Base-by-base conservation (phyloP, 306 rosid species). In the Arachis stenosperma region DNA sequence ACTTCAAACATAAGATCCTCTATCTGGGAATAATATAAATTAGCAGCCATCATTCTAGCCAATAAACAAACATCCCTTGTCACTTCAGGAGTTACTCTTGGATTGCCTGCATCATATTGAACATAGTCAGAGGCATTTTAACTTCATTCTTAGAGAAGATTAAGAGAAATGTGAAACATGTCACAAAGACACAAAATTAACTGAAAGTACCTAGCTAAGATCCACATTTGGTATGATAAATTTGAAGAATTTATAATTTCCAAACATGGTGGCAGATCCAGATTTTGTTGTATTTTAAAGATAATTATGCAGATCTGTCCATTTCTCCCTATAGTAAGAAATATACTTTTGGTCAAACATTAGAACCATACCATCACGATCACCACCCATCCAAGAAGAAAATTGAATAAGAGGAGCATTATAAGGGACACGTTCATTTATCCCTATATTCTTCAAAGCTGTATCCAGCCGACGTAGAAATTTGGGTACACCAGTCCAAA, bases 381-480 rank as follows among this genome's bases (percentile, higher is more conserved):
- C 97, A 74, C 97, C 97, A 72, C 97, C 97, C 97, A 92, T 92
- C 97, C 97, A 92, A 62, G 97, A 92, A 27, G 97, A 89, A 70
- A 92, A 92, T 22, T 92, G 97, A 83, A 92, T 88, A 41, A 92
- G 84, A 12, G 93, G 97, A 8, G 97, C 96, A 70, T 92, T 90
- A 70, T 92, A 86, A 63, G 97, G 97, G 53, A 92, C 87, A 2
- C 93, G 96, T 36, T 92, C 90, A 61, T 88, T 43, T 42, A 92
- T 86, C 63, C 97, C 97, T 17, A 89, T 83, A 67, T 88, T 92
- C 80, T 86, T 89, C 88, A 92, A 80, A 80, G 97, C 97, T 8
- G 97, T 89, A 74, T 92, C 97, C 54, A 92, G 90, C 73, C 96
- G 92, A 0, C 97, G 90, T 6, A 92, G 85, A 72, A 92, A 92